A percentile compares a stretch with the other conserved stretches of the same genome.
Evolutionary conservation across 306 rosid genomes (phyloP).

Genomic region (Sicyos baderoa): DNA sequence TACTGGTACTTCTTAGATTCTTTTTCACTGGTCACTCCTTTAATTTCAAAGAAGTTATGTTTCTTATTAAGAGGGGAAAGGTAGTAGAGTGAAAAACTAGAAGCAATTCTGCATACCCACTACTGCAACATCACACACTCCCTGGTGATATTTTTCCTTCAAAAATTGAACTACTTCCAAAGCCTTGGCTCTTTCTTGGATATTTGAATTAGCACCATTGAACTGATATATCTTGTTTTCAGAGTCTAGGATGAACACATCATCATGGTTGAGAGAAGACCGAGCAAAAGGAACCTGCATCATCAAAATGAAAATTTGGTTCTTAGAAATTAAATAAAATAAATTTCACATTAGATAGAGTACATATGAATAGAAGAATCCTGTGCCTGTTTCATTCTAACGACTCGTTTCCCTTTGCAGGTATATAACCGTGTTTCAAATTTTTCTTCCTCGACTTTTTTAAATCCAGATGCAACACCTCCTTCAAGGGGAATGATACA

Average conservation of each 20-base stretch:
- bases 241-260: constrained; percentile 84
- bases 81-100: not conserved
- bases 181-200: constrained; percentile 98
- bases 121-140: constrained; percentile 75
- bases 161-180: constrained; percentile 85
- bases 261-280: constrained; percentile 92
- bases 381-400: constrained; percentile 86
- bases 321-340: constrained; percentile 18
- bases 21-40: not conserved
- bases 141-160: constrained; percentile 85
- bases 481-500: constrained; percentile 95
- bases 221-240: constrained; percentile 80
- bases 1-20: not conserved
- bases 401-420: constrained; percentile 97
- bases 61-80: not conserved
- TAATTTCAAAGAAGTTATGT: not conserved
- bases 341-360: too few species aligned
- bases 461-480: constrained; percentile 85
- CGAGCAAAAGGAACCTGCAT: constrained; percentile 90
- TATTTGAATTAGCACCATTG: constrained; percentile 93
- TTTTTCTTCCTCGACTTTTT: constrained; percentile 59
- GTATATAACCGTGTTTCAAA: constrained; percentile 71
- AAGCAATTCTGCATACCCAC: constrained; percentile 54
- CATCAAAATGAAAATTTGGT: constrained; percentile 21
- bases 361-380: not conserved